These are phyloP conservation scores for Microcera coccophila DNA, from an alignment of 2,329 filamentous ascomycete species.

Conservation along the genomic window DNA sequence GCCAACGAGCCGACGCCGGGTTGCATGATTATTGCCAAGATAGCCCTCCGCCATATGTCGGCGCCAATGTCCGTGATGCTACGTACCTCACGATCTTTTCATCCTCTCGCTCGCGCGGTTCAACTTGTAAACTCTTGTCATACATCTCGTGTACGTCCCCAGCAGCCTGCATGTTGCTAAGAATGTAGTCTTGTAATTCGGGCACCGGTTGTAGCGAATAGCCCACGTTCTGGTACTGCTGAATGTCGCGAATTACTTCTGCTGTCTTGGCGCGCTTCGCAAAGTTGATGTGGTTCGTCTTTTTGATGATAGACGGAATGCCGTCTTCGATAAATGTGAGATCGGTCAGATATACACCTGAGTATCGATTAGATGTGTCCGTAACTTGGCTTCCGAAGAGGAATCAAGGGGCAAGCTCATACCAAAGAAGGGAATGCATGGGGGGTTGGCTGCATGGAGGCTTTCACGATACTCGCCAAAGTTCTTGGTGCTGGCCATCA, in stretches of 20 bases:
- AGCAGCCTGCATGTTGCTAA: slow-evolving; percentile 92
- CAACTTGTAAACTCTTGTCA: slow-evolving; percentile 88
- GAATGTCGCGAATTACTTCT: slow-evolving; percentile 96
- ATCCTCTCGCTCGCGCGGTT: slow-evolving; percentile 93
- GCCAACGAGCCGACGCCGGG: slow-evolving; percentile 1
- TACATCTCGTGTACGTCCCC: slow-evolving; percentile 99
- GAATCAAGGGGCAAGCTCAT: slow-evolving; percentile 30
- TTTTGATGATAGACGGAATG: slow-evolving; percentile 93
- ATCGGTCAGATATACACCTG: slow-evolving; percentile 94
- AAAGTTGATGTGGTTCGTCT: slow-evolving; percentile 96
- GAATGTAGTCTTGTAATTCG: slow-evolving; percentile 93
- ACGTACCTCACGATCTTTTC: slow-evolving; percentile 98
- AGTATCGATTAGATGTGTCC: neutral
- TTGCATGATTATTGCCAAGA: slow-evolving; percentile 18
- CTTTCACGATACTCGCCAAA: slow-evolving; percentile 95
- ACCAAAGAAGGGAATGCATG: slow-evolving; percentile 98
- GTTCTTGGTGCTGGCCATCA: slow-evolving; percentile 98
- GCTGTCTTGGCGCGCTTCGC: slow-evolving; percentile 97
- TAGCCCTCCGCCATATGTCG: slow-evolving; percentile 17
- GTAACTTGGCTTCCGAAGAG: slow-evolving; percentile 3
- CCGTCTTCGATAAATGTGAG: slow-evolving; percentile 98
- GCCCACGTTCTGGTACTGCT: slow-evolving; percentile 97
- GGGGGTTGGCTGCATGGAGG: slow-evolving; percentile 86
- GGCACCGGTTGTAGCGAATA: slow-evolving; percentile 85
- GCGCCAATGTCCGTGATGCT: slow-evolving; percentile 25